Conservation (phyloP, 306 rosid species). For the Coriaria nepalensis region DNA sequence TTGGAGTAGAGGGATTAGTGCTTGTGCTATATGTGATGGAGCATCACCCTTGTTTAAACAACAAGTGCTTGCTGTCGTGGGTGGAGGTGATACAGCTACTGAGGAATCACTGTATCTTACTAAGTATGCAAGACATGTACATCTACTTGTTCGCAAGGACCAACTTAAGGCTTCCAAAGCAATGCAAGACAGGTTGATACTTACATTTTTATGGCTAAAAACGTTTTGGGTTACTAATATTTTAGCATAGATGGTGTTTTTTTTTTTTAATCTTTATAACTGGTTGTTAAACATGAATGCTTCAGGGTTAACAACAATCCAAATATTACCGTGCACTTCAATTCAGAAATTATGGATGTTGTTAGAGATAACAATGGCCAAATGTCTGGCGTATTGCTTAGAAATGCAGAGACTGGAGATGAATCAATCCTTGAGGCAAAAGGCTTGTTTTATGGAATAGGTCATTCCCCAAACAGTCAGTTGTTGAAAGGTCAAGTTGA, state of each 20-base stretch:
- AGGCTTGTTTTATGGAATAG: conserved; percentile 75
- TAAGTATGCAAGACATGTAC: conserved; percentile 59
- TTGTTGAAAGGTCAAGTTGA: conserved; percentile 61
- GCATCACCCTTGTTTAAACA: conserved; percentile 70
- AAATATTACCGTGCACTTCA: no score
- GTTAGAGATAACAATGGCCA: no score
- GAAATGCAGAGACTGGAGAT: conserved; percentile 31
- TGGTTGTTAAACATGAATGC: no score
- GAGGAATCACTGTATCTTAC: conserved; percentile 80
- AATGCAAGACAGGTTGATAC: conserved; percentile 72
- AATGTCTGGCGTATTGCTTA: no score
- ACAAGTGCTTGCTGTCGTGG: conserved; percentile 61
- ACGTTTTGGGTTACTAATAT: conserved; percentile 45
- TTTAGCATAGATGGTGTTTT: no score
- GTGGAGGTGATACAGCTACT: conserved; percentile 88
- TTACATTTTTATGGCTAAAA: conserved; percentile 26
- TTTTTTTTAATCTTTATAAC: no score
- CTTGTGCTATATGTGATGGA: conserved; percentile 82
- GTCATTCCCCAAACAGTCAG: conserved; percentile 80
- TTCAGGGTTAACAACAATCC: conserved; percentile 56
- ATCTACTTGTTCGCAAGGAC: conserved; percentile 65
- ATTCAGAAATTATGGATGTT: no score
- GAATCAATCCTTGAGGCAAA: conserved; percentile 55
- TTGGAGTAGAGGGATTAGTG: conserved; percentile 79
- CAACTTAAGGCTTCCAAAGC: conserved; percentile 67